Evolutionary conservation across 2,329 filamentous ascomycete species (phyloP).

Genomic region (Dendryphion nanum): DNA sequence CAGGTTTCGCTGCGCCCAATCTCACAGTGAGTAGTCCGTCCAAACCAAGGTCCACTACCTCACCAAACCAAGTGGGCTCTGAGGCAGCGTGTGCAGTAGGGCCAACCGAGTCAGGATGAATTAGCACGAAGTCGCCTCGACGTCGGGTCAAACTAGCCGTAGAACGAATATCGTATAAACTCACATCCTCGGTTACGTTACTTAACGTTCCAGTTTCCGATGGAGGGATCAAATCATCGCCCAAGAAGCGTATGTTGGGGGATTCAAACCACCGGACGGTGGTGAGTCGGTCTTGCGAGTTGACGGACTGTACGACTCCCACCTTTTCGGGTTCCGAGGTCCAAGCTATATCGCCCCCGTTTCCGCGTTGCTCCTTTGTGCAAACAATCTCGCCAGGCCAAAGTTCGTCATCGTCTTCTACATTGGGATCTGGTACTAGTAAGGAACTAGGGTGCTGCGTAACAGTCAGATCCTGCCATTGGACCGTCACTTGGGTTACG

Average conservation of each 20-base stretch:
- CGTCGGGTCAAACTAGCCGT: slow-evolving; percentile 50
- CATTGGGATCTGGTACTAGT: slow-evolving; percentile 50
- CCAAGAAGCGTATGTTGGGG: slow-evolving; percentile 30
- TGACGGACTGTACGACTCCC: slow-evolving; percentile 57
- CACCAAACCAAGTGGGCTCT: slow-evolving; percentile 54
- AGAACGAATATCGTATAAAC: slow-evolving; percentile 57
- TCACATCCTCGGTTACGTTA: slow-evolving; percentile 50
- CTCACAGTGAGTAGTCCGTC: slow-evolving; percentile 56
- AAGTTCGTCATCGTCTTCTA: slow-evolving; percentile 56
- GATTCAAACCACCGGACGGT: slow-evolving; percentile 54
- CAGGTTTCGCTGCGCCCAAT: slow-evolving; percentile 50
- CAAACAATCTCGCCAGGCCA: slow-evolving; percentile 58
- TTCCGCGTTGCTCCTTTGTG: slow-evolving; percentile 41
- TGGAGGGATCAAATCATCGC: slow-evolving; percentile 40
- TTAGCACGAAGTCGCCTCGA: slow-evolving; percentile 54
- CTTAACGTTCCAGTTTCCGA: slow-evolving; percentile 44
- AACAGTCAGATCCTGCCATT: slow-evolving; percentile 59
- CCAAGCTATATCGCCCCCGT: slow-evolving; percentile 18
- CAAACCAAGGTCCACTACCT: slow-evolving; percentile 54
- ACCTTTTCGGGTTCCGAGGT: slow-evolving; percentile 48
- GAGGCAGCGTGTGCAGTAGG: background rate
- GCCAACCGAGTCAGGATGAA: slow-evolving; percentile 28
- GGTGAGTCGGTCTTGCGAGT: slow-evolving; percentile 56
- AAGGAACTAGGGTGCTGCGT: slow-evolving; percentile 47
- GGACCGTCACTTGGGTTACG: slow-evolving; percentile 51